Evolutionary conservation across 805 yeast species (phyloP), one percentile per base, ranked within the genome.

Genomic region (Monosporozyma servazzii): DNA sequence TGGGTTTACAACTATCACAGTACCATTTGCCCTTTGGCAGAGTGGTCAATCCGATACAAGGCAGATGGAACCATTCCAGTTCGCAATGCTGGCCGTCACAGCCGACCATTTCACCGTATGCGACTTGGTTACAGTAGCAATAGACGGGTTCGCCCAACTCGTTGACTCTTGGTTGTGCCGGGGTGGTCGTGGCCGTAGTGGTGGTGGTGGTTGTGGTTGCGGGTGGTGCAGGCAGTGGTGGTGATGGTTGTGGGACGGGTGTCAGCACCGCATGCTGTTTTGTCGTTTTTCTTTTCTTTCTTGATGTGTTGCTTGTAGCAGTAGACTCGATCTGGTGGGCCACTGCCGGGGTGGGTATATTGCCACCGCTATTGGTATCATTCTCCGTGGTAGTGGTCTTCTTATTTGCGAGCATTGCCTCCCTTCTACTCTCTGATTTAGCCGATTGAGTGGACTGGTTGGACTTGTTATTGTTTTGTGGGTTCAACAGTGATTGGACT

Each of bases 31-130:
- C 89, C 71, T 83, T 86, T 2, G 97, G 98, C 5, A 91, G 79
- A 48, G 88, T 82, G 48, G 83, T 80, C 59, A 89, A 76, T 0
- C 96, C 96, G 43, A 88, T 86, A 69, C 98, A 90, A 17, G 95
- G 95, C 58, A 91, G 73, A 72, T 90, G 98, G 71, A 90, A 90
- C 98, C 98, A 90, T 67, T 90, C 98, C 50, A 88, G 75, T 65
- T 82, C 82, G 72, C 98, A 91, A 53, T 83, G 81, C 36, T 87
- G 90, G 11, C 96, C 97, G 63, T 93, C 99, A 71, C 99, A 93
- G 2, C 96, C 99, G 54, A 93, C 97, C 99, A 93, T 93, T 63
- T 93, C 98, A 18, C 99, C 99, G 65, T 86, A 93, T 4, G 97
- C 91, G 0, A 90, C 96, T 66, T 90, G 96, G 66, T 89, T 88